Conservation (phyloP, 768 basidiomycete species). For the Rubroboletus pulcherrimus region DNA sequence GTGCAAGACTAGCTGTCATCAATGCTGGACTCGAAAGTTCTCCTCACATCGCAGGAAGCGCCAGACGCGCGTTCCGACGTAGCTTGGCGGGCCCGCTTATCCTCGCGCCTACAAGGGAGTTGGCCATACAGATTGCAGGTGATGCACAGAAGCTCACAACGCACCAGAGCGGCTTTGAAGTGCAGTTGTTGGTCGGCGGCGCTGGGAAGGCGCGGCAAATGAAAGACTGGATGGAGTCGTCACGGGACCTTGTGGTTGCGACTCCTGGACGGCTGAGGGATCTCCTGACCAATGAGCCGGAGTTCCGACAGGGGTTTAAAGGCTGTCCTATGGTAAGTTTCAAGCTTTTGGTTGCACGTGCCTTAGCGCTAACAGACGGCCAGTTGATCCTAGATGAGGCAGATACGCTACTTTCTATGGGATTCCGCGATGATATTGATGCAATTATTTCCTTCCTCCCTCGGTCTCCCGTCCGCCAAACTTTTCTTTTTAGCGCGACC, state of each 20-base stretch:
- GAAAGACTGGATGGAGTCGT: slow-evolving; percentile 55
- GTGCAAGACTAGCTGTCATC: slow-evolving; percentile 37
- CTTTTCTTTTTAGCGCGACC: slow-evolving; percentile 89
- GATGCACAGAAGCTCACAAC: slow-evolving; percentile 68
- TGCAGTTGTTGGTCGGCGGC: slow-evolving; percentile 78
- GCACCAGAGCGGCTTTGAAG: slow-evolving; percentile 61
- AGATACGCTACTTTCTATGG: slow-evolving; percentile 88
- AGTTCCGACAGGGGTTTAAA: slow-evolving; percentile 49
- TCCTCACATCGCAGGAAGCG: slow-evolving; percentile 27
- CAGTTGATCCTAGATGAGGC: slow-evolving; percentile 92
- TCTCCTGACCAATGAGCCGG: slow-evolving; percentile 55
- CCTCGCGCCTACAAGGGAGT: slow-evolving; percentile 86
- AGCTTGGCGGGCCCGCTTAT: slow-evolving; percentile 67
- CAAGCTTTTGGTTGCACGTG: background rate
- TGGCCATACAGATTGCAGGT: slow-evolving; percentile 85
- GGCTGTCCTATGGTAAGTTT: slow-evolving; percentile 56
- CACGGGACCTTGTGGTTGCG: slow-evolving; percentile 80
- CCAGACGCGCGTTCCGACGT: slow-evolving; percentile 38
- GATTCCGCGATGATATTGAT: slow-evolving; percentile 84
- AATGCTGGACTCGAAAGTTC: slow-evolving; percentile 41
- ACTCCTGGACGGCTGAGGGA: slow-evolving; percentile 89
- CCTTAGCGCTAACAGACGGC: slow-evolving; percentile 3
- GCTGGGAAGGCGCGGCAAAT: slow-evolving; percentile 62
- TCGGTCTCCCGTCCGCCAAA: slow-evolving; percentile 65
- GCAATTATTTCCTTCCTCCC: slow-evolving; percentile 66